Evolutionary conservation across 768 basidiomycete species (phyloP).

Genomic region (Inosperma sp.): DNA sequence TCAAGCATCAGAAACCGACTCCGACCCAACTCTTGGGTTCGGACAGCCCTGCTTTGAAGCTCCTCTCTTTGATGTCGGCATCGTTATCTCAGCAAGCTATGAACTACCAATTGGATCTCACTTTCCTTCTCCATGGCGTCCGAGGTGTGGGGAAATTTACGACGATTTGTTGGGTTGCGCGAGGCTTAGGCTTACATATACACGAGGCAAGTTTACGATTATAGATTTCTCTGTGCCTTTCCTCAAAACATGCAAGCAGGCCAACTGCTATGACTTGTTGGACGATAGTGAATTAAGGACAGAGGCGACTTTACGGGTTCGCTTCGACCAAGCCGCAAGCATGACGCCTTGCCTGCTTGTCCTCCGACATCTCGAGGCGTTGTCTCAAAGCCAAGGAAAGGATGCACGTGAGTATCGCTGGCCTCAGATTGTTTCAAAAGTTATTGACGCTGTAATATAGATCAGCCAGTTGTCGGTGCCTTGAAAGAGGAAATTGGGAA

Average conservation of each 20-base stretch:
- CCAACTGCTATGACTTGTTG: slow-evolving; percentile 80
- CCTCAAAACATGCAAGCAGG: slow-evolving; percentile 37
- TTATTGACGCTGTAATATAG: slow-evolving; percentile 38
- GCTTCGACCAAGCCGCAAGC: slow-evolving; percentile 69
- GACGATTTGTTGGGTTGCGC: slow-evolving; percentile 49
- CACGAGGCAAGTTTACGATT: slow-evolving; percentile 52
- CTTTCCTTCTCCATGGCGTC: slow-evolving; percentile 73
- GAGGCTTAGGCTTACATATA: slow-evolving; percentile 67
- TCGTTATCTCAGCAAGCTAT: slow-evolving; percentile 52
- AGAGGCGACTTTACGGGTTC: slow-evolving; percentile 63
- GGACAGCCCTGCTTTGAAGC: slow-evolving; percentile 38
- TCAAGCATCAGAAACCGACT: background rate
- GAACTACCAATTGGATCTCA: slow-evolving; percentile 60
- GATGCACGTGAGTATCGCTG: slow-evolving; percentile 35
- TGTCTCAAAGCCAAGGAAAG: slow-evolving; percentile 63
- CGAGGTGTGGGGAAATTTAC: slow-evolving; percentile 82
- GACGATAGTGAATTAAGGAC: slow-evolving; percentile 76
- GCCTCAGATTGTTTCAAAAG: background rate
- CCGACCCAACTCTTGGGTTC: background rate
- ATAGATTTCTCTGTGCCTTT: background rate
- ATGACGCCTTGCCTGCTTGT: slow-evolving; percentile 86
- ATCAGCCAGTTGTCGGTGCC: slow-evolving; percentile 49
- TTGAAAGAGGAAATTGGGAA: slow-evolving; percentile 61
- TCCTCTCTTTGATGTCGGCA: slow-evolving; percentile 58
- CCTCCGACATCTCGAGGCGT: slow-evolving; percentile 74